These are phyloP conservation scores for Xylariaceae sp. DNA, from an alignment of 2,329 filamentous ascomycete genomes.

Conservation along the genomic window DNA sequence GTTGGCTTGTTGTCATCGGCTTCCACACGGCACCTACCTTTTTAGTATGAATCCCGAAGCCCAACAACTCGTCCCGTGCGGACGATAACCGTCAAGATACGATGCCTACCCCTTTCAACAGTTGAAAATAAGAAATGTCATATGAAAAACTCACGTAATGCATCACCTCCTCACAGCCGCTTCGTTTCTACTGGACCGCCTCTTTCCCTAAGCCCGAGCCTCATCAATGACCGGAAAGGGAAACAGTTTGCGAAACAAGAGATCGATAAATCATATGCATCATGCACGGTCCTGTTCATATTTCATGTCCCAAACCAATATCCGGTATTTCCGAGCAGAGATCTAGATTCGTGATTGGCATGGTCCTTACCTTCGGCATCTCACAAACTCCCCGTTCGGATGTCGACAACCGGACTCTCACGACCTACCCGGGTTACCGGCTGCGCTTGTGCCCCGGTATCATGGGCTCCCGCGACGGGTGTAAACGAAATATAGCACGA, in stretches of 20 bases:
- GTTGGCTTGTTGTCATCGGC: neutral
- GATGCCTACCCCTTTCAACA: neutral
- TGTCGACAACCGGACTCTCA: neutral
- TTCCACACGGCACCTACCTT: neutral
- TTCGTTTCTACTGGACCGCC: neutral
- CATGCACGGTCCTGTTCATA: neutral
- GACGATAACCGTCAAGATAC: neutral
- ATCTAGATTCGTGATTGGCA: neutral
- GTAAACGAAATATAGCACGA: too few relatives aligned
- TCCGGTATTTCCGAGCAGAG: neutral
- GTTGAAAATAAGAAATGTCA: neutral
- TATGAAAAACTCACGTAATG: neutral
- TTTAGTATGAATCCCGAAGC: neutral
- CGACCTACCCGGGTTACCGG: neutral
- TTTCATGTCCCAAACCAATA: neutral
- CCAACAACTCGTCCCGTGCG: neutral
- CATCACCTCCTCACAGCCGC: neutral
- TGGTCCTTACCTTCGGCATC: neutral
- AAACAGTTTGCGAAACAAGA: neutral
- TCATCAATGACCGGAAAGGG: neutral
- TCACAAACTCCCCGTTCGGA: neutral
- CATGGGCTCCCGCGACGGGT: too few relatives aligned
- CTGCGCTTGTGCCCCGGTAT: too few relatives aligned
- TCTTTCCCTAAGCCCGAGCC: neutral
- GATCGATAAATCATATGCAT: neutral